Evolutionary conservation across 768 basidiomycete genomes (phyloP).

Genomic region (Scleroderma bovista): DNA sequence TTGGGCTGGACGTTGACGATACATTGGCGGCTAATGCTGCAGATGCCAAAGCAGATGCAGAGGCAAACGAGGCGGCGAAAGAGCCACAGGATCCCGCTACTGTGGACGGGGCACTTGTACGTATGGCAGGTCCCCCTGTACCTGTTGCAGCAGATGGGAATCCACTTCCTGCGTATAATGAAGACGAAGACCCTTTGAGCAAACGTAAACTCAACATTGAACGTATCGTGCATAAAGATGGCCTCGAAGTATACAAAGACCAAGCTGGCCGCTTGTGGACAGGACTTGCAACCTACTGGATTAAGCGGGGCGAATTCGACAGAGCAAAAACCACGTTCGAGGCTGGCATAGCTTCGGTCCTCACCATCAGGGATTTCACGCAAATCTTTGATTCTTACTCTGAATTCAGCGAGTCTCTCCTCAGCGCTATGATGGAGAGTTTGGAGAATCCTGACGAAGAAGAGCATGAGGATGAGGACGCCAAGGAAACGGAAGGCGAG

Average conservation of each 20-base stretch:
- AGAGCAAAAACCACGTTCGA: slow-evolving; percentile 87
- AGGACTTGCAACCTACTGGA: slow-evolving; percentile 96
- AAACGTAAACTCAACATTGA: slow-evolving; percentile 78
- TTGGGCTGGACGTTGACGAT: slow-evolving; percentile 82
- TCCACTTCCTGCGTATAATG: slow-evolving; percentile 52
- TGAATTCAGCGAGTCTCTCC: slow-evolving; percentile 87
- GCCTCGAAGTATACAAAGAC: slow-evolving; percentile 86
- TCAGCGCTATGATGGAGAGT: slow-evolving; percentile 84
- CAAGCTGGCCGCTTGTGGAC: slow-evolving; percentile 97
- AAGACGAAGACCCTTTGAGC: slow-evolving; percentile 78
- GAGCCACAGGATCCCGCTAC: slow-evolving; percentile 37
- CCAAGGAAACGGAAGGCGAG: slow-evolving; percentile 73
- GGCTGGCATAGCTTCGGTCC: slow-evolving; percentile 70
- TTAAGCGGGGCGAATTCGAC: slow-evolving; percentile 94
- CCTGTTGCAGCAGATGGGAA: slow-evolving; percentile 48
- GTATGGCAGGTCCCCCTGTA: slow-evolving; percentile 63
- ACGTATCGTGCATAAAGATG: slow-evolving; percentile 77
- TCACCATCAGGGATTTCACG: slow-evolving; percentile 95
- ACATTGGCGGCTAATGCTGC: slow-evolving; percentile 53
- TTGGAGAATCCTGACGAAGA: slow-evolving; percentile 74
- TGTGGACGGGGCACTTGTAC: slow-evolving; percentile 57
- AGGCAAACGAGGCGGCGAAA: slow-evolving; percentile 31
- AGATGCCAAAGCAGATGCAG: slow-evolving; percentile 44
- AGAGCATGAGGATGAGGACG: slow-evolving; percentile 73
- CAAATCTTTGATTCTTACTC: slow-evolving; percentile 97